Conservation (phyloP, 805 yeast genomes). For the Myxozyma kluyveri region DNA sequence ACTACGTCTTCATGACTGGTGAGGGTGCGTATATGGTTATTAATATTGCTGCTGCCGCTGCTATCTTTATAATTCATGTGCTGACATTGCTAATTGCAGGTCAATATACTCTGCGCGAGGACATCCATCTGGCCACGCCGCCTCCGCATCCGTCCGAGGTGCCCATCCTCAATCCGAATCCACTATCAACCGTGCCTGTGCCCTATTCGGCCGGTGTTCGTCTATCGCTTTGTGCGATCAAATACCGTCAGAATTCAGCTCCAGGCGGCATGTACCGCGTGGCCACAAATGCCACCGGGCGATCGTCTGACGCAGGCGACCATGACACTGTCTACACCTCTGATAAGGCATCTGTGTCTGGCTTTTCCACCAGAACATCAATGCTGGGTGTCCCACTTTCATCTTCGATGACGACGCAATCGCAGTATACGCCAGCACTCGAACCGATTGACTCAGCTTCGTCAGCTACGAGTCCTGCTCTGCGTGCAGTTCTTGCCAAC, state of each 20-base stretch:
- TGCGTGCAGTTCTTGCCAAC: slow-evolving; percentile 15
- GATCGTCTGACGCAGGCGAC: slow-evolving; percentile 1
- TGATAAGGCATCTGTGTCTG: slow-evolving; percentile 8
- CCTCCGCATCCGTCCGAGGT: slow-evolving; percentile 42
- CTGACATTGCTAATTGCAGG: slow-evolving; percentile 9
- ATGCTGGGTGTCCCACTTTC: slow-evolving; percentile 6
- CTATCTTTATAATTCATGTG: too few species aligned
- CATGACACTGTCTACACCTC: slow-evolving; percentile 1
- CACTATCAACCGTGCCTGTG: slow-evolving; percentile 38
- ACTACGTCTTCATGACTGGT: slow-evolving; percentile 34
- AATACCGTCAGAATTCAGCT: slow-evolving; percentile 15
- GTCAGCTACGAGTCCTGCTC: slow-evolving; percentile 5
- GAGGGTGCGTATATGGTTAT: slow-evolving; percentile 34
- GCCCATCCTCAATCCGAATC: slow-evolving; percentile 38
- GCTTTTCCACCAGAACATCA: slow-evolving; percentile 3
- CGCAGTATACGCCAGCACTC: slow-evolving; percentile 17
- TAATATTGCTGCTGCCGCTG: not conserved
- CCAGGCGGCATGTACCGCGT: slow-evolving; percentile 17
- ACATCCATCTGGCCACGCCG: slow-evolving; percentile 39
- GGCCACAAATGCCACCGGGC: slow-evolving; percentile 8
- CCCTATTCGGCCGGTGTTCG: slow-evolving; percentile 32
- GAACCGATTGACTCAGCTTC: slow-evolving; percentile 4
- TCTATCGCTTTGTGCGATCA: slow-evolving; percentile 24
- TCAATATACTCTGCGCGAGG: slow-evolving; percentile 29
- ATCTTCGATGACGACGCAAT: slow-evolving; percentile 4